Evolutionary conservation across 495 filamentous ascomycete genomes (phyloP).

Genomic region (Xanthoparmelia taractica): DNA sequence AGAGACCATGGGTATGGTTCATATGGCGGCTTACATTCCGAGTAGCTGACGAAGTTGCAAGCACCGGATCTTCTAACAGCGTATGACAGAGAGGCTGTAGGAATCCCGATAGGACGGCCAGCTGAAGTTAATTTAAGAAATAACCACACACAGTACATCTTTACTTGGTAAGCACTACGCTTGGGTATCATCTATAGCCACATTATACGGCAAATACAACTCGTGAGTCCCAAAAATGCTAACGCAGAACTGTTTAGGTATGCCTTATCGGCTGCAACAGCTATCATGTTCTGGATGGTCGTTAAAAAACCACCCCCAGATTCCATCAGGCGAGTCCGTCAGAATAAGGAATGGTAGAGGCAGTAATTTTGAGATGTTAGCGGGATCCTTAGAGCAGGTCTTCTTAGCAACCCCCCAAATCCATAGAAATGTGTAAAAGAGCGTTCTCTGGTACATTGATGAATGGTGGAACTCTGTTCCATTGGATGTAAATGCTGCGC

Average conservation of each 20-base stretch:
- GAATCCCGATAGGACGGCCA: slow-evolving; percentile 86
- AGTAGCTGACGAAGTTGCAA: slow-evolving; percentile 31
- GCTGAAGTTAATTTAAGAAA: slow-evolving; percentile 91
- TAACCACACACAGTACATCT: slow-evolving; percentile 96
- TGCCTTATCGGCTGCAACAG: slow-evolving; percentile 74
- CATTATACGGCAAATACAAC: background rate
- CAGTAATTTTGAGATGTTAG: background rate
- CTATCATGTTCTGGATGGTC: slow-evolving; percentile 92
- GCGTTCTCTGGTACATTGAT: background rate
- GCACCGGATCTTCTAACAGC: slow-evolving; percentile 68
- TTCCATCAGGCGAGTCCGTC: slow-evolving; percentile 63
- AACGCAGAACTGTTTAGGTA: slow-evolving; percentile 53
- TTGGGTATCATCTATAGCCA: background rate
- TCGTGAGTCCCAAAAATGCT: background rate
- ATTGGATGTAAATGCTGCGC: background rate
- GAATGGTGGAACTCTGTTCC: background rate
- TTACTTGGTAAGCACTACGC: slow-evolving; percentile 72
- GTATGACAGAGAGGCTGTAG: slow-evolving; percentile 63
- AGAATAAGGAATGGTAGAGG: slow-evolving; percentile 59
- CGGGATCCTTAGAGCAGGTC: background rate
- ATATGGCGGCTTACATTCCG: slow-evolving; percentile 13
- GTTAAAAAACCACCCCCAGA: slow-evolving; percentile 74
- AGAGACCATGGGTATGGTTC: slow-evolving; percentile 73
- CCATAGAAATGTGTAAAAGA: background rate
- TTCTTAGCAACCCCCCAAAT: background rate